phyloP scores from a whole-genome alignment of 2,329 filamentous ascomycete genomes.

The Cladosporium sp. region DNA sequence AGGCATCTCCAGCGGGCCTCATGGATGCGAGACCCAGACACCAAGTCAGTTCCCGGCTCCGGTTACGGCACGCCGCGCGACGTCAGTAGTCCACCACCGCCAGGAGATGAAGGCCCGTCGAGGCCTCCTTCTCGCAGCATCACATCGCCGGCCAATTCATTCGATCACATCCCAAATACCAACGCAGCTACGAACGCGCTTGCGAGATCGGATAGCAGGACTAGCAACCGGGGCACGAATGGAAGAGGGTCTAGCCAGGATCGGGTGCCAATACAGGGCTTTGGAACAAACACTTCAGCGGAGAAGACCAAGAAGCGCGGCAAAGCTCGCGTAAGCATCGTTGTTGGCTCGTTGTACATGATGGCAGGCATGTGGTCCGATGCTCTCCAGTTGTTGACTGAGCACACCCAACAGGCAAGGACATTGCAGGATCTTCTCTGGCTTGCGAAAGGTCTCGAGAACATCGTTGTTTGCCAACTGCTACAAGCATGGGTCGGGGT shows the following conservation, averaged over 20 bases:
- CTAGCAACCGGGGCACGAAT: constrained; percentile 25
- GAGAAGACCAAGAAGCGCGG: constrained; percentile 66
- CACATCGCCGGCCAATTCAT: constrained; percentile 48
- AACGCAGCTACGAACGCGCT: constrained; percentile 35
- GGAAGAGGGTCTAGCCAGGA: constrained; percentile 42
- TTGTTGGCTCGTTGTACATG: constrained; percentile 80
- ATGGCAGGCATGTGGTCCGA: constrained; percentile 87
- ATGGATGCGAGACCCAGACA: constrained; percentile 12
- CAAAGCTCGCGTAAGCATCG: constrained; percentile 70
- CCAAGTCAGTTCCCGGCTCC: constrained; percentile 14
- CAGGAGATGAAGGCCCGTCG: constrained; percentile 21
- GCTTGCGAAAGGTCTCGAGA: constrained; percentile 92
- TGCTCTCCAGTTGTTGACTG: constrained; percentile 75
- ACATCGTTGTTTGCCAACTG: constrained; percentile 75
- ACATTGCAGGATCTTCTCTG: constrained; percentile 88
- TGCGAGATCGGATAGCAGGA: constrained; percentile 35
- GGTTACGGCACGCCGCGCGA: constrained; percentile 21
- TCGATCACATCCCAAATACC: constrained; percentile 47
- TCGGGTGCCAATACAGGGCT: constrained; percentile 61
- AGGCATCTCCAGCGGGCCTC: constrained; percentile 37
- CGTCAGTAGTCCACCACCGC: constrained; percentile 17
- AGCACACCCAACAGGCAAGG: constrained; percentile 72
- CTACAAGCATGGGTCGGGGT: constrained; percentile 79
- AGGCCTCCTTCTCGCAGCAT: constrained; percentile 21
- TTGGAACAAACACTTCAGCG: constrained; percentile 53